Evolutionary conservation across 805 yeast genomes (phyloP), one percentile per base, ranked within the genome.

Genomic region (Candida vaughaniae): DNA sequence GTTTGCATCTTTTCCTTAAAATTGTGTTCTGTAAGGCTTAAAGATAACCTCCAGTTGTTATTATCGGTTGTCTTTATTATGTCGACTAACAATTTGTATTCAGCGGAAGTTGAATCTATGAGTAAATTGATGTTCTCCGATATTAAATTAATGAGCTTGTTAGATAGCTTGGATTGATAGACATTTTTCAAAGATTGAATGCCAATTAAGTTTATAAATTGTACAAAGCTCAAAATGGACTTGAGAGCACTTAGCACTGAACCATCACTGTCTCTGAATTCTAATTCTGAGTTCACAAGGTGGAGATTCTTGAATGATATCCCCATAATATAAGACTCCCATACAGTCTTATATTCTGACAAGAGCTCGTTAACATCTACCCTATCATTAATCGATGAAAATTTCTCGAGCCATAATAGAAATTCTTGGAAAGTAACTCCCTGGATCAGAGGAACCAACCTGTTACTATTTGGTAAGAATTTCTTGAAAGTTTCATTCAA

Each of bases 111-210:
- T 16, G 48, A 39, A 11, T 54, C 39, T 18, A 60, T 51, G 7
- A 55, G 31, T 2, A 29, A 31, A 15, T 48, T 47, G 35, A 66
- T 62, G 38, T 60, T 60, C 25, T 56, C 56, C 2, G 69, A 58
- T 11, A 66, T 52, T 8, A 42, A 46, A 12, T 52, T 50, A 14
- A 55, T 60, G 25, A 66, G 46, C 31, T 46, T 42, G 35, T 51
- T 55, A 22, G 66, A 59, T 4, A 66, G 47, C 27, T 33, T 42
- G 6, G 40, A 48, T 36, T 51, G 51, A 36, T 51, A 56, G 27
- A 41, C 58, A 22, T 53, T 50, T 22, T 54, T 60, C 30, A 64
- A 39, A 1, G 52, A 31, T 3, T 36, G 49, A 16, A 53, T 40
- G 18, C 48, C 38, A 12, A 62, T 34, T 10, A 49, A 20, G 40